Evolutionary conservation across 1,284 basidiomycete genomes (phyloP), one percentile per base, ranked within the genome.

Genomic region (Cerioporus squamosus): DNA sequence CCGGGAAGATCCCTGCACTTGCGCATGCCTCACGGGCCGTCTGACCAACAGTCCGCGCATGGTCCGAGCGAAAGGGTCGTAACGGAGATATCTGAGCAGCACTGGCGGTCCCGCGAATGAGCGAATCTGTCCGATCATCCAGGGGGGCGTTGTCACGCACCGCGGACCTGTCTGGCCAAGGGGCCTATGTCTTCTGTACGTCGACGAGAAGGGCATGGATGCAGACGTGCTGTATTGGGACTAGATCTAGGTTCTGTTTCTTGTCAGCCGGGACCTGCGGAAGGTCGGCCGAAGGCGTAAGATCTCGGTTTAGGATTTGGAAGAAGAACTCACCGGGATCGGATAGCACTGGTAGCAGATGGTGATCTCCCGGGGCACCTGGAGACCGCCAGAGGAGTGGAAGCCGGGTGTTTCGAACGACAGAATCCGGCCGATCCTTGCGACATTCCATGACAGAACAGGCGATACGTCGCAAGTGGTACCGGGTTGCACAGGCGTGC

Each of bases 111-210:
- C 62, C 62, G 62, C 62, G 62, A 64, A 59, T 59, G 62, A 57
- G 62, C 59, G 59, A 64, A 64, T 64, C 62, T 64, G 62, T 61
- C 62, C 60, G 60, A 61, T 64, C 62, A 64, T 44, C 38, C 60
- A 64, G 59, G 57, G 49, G 39, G 40, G 47, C n/a, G 48, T 59
- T 58, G 58, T 61, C 59, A 61, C 59, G 45, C 47, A 53, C 62
- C 59, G 48, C 59, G 62, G 60, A 55, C 55, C 49, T 57, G 57
- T 29, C 52, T 53, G 45, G 56, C 29, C 56, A 57, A 53, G 45
- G 58, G 53, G 26, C 44, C 51, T 17, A 51, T 33, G 31, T 43
- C 62, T 64, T 64, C 62, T 57, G 22, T 38, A 22, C 40, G 45
- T 38, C 45, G 40, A 51, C 51, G 52, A 48, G 54, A 59, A 61